Evolutionary conservation across 495 filamentous ascomycete genomes (phyloP).

Genomic region (Xylaria venustula): DNA sequence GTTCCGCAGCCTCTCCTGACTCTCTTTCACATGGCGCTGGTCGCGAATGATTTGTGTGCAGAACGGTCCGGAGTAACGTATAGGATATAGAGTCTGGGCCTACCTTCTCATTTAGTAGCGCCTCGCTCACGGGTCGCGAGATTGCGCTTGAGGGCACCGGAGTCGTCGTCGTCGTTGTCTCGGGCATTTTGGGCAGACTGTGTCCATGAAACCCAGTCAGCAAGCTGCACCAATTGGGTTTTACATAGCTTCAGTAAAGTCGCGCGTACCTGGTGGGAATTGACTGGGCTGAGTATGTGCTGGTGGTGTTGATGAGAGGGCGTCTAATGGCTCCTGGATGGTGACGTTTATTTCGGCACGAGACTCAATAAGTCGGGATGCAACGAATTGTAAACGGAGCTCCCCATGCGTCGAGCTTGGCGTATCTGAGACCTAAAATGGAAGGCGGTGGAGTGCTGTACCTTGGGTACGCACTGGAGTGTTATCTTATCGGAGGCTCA

Average conservation of each 20-base stretch:
- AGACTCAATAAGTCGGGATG: slow-evolving; percentile 11
- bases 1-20: neutral
- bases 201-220: slow-evolving; percentile 1
- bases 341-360: slow-evolving; percentile 8
- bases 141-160: slow-evolving; percentile 40
- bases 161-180: slow-evolving; percentile 38
- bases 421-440: neutral
- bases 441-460: slow-evolving; percentile 8
- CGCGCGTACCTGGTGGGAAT: neutral
- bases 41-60: neutral
- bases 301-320: neutral
- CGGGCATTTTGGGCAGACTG: slow-evolving; percentile 34
- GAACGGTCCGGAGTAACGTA: neutral
- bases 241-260: neutral
- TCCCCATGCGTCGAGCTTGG: neutral
- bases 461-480: neutral
- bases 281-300: neutral
- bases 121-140: slow-evolving; percentile 83
- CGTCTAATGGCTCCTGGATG: neutral
- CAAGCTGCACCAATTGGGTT: slow-evolving; percentile 1
- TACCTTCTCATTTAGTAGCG: slow-evolving; percentile 95
- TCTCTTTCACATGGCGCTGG: neutral
- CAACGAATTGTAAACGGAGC: slow-evolving; percentile 13
- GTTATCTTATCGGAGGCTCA: slow-evolving; percentile 19
- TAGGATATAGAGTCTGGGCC: neutral